Conservation (phyloP, 768 basidiomycete genomes). For the Lactifluus rugatus region DNA sequence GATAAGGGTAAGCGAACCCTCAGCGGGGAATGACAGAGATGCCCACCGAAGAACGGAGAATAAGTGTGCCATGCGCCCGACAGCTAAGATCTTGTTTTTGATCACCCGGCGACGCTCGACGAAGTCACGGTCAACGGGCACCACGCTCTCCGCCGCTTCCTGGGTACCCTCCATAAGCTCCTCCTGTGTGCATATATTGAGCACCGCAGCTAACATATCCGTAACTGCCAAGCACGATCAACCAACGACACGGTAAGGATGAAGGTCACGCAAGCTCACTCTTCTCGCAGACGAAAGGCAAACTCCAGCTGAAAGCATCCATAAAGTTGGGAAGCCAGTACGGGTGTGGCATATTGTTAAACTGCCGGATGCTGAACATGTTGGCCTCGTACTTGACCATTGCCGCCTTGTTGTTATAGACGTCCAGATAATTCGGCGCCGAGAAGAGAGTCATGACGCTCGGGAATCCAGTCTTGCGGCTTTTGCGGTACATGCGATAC, state of each 20-base stretch:
- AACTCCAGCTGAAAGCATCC: slow-evolving; percentile 96
- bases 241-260: not conserved
- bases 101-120: slow-evolving; percentile 81
- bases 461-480: slow-evolving; percentile 95
- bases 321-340: slow-evolving; percentile 98
- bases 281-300: slow-evolving; percentile 95
- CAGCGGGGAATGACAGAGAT: not conserved
- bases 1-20: not conserved
- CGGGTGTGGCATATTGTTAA: slow-evolving; percentile 90
- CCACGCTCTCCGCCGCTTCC: slow-evolving; percentile 8
- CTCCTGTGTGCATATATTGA: slow-evolving; percentile 96
- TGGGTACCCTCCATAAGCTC: slow-evolving; percentile 75
- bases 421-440: slow-evolving; percentile 95
- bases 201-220: slow-evolving; percentile 96
- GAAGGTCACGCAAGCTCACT: slow-evolving; percentile 46
- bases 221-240: slow-evolving; percentile 52
- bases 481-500: slow-evolving; percentile 99
- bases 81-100: slow-evolving; percentile 97
- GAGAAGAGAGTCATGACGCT: slow-evolving; percentile 99
- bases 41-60: slow-evolving; percentile 88
- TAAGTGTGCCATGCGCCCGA: slow-evolving; percentile 91
- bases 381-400: slow-evolving; percentile 99
- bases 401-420: slow-evolving; percentile 98
- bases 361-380: slow-evolving; percentile 97
- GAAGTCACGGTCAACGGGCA: slow-evolving; percentile 34